Evolutionary conservation across 2,329 filamentous ascomycete genomes (phyloP).

Genomic region (Alternaria metachromatica): DNA sequence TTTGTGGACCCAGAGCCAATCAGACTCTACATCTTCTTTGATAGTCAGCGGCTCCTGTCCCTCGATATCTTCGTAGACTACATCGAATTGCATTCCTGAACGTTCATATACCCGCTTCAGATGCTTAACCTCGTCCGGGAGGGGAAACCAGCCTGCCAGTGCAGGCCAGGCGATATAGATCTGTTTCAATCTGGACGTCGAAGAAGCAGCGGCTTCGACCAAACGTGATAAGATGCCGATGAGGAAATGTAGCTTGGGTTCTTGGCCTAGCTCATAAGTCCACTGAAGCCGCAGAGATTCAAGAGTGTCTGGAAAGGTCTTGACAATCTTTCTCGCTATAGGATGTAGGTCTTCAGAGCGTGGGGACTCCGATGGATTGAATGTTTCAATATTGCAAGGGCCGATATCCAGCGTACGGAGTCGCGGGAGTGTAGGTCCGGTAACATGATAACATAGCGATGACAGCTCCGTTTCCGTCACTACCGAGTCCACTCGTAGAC

Average conservation of each 20-base stretch:
- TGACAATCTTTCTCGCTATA: background rate
- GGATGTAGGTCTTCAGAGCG: background rate
- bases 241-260: background rate
- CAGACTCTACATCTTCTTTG: background rate
- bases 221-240: background rate
- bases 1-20: constrained; percentile 9
- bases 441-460: background rate
- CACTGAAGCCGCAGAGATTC: constrained; percentile 6
- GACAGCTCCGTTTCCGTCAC: background rate
- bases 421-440: background rate
- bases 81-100: background rate
- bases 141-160: background rate
- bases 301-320: background rate
- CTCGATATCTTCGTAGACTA: background rate
- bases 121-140: background rate
- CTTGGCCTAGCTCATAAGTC: background rate
- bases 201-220: background rate
- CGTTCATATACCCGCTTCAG: background rate
- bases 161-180: constrained; percentile 9
- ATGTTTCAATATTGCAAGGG: constrained; percentile 1
- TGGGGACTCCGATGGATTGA: background rate
- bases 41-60: background rate
- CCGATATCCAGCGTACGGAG: constrained; percentile 6
- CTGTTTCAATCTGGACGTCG: background rate
- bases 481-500: background rate